Conservation (phyloP, 805 yeast genomes). For the Yarrowia hollandica region DNA sequence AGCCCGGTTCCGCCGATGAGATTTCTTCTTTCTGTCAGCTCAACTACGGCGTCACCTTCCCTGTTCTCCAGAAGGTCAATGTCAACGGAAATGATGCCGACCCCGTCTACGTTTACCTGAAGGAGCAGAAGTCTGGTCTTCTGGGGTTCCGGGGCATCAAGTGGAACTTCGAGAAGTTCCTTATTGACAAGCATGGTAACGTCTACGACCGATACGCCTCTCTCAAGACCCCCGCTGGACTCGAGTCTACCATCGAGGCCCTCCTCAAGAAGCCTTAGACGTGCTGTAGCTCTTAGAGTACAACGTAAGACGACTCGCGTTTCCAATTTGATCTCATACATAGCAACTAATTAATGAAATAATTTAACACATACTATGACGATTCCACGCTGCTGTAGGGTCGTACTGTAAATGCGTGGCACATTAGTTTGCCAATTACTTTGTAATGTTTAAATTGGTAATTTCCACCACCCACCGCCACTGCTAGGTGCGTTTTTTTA, state of each 20-base stretch:
- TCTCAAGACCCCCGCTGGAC: slow-evolving; percentile 61
- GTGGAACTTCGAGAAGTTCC: slow-evolving; percentile 81
- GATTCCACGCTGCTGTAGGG: no score
- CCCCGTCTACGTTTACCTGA: slow-evolving; percentile 77
- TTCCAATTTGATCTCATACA: background rate
- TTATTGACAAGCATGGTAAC: slow-evolving; percentile 57
- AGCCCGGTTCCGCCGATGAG: slow-evolving; percentile 64
- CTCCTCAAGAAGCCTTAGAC: slow-evolving; percentile 45
- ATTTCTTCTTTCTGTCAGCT: slow-evolving; percentile 70
- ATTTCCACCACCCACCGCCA: no score
- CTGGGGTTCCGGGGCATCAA: slow-evolving; percentile 71
- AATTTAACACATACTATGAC: background rate
- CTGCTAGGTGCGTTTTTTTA: no score
- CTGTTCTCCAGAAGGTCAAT: slow-evolving; percentile 78
- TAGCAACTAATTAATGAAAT: slow-evolving; percentile 7
- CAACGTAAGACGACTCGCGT: background rate
- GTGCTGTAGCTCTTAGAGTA: background rate
- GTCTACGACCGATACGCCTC: slow-evolving; percentile 66
- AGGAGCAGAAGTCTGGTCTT: slow-evolving; percentile 57
- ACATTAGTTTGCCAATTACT: no score
- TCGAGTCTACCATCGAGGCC: slow-evolving; percentile 60
- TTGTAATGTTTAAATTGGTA: no score
- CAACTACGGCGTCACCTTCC: slow-evolving; percentile 91
- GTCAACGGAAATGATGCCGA: slow-evolving; percentile 84
- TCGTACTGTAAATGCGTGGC: no score